These are phyloP conservation scores for Aspergillus amoenus DNA, from an alignment of 2,329 filamentous ascomycete species.

Conservation along the genomic window DNA sequence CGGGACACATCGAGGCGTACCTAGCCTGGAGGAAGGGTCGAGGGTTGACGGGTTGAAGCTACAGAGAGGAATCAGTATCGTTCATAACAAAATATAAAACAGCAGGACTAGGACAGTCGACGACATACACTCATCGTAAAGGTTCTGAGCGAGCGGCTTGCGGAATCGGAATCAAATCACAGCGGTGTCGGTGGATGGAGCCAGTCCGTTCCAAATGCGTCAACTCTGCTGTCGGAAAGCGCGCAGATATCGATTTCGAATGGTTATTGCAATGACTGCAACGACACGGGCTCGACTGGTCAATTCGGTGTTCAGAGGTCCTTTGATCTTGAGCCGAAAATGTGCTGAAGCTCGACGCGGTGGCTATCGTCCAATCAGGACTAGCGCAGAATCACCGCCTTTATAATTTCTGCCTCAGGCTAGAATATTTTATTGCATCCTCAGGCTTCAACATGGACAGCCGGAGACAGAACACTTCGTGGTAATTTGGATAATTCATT, in stretches of 20 bases:
- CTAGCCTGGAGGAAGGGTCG: constrained; percentile 93
- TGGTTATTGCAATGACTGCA: not conserved
- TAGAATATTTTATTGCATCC: not conserved
- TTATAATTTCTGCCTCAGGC: not conserved
- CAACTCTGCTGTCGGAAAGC: not conserved
- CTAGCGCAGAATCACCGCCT: constrained; percentile 24
- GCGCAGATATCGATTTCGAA: not conserved
- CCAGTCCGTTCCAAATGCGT: constrained; percentile 6
- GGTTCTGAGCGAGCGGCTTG: constrained; percentile 10
- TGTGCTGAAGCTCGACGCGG: constrained; percentile 30
- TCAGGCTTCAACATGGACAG: not conserved
- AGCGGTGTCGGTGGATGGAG: not conserved
- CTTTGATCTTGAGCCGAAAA: constrained; percentile 28
- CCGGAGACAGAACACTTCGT: not conserved
- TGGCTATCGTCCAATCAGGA: constrained; percentile 25
- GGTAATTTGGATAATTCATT: not conserved
- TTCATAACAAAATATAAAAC: not conserved
- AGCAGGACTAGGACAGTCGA: not conserved
- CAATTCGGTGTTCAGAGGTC: constrained; percentile 9
- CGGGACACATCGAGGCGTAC: constrained; percentile 54
- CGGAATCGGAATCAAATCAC: not conserved
- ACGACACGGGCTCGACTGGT: constrained; percentile 10
- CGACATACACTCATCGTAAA: constrained; percentile 35
- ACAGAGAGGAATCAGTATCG: constrained; percentile 20
- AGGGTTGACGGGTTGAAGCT: constrained; percentile 94